Evolutionary conservation across 1,284 basidiomycete species (phyloP), one percentile per base, ranked within the genome.

Genomic region (Fomitopsis pinicola): DNA sequence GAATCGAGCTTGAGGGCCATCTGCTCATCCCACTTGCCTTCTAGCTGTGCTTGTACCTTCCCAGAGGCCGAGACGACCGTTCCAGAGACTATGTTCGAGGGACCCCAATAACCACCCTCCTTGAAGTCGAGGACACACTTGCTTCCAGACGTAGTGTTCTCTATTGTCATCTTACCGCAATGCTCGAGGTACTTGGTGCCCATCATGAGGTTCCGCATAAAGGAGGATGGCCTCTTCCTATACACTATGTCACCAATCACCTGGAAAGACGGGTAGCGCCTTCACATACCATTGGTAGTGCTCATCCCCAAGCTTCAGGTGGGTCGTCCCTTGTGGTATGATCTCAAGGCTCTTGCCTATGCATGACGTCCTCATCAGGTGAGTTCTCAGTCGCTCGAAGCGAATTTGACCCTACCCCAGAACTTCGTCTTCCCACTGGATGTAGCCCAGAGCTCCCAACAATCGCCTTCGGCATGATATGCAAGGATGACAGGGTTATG

Each of bases 101-200:
- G 77, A 14, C 86, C 89, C 85, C 89, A 93, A 73, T 92, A 93
- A 15, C 89, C 89, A 52, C 85, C 86, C 69, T 91, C 91, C 70
- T 94, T 94, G 79, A 95, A 95, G 53, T 92, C 88, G 22, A 95
- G 73, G 14, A 85, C 77, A 66, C 90, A 93, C 35, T 80, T 82
- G 30, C 77, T 76, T 12, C 82, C 78, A 17, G 80, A 82, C 22
- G 76, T 76, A 2, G 74, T 77, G 66, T 92, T 92, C 64, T 83
- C 82, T 53, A 96, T 86, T 22, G 79, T 82, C 83, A 93, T 84
- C 72, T 87, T 82, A 64, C 93, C 86, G 62, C 83, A 79, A 73
- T 94, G 87, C 73, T 95, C 94, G 42, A 96, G 81, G 73, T 95
- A 96, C 70, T 95, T 95, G 19, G 90, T 90, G 26, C 94, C 94